Base-by-base conservation (phyloP, 2,329 filamentous ascomycete genomes). In the Pseudogymnoascus sp. region DNA sequence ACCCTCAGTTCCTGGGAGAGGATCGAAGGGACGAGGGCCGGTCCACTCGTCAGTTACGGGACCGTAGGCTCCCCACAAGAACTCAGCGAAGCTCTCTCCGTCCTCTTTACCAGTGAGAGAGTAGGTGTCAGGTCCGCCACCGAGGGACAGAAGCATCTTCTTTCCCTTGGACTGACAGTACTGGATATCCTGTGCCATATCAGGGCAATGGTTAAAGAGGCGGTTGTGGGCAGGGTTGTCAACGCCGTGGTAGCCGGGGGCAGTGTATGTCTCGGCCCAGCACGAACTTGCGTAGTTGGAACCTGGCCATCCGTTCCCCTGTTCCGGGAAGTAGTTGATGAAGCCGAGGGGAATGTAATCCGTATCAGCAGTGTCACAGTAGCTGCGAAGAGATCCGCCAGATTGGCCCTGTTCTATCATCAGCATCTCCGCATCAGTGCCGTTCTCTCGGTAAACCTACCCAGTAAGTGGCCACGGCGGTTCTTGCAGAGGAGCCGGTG, bases 321-420 rank as follows among this genome's bases (percentile, higher is more conserved):
- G 74, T 4, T 72, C 70, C 10, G 77, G 76, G 66, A 79, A 79
- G 4, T 75, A 67, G 61, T 76, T 68, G 19, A 79, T 74, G 65
- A 79, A 79, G 2, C 74, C 77, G 4, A 79, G 70, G 12, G 78
- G 71, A 64, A 80, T 78, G 12, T 79, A 72, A 62, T 79, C 78
- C 59, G 79, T 73, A 24, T 68, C 70, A 1, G 75, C 66, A 50
- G 76, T 71, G 28, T 76, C 70, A 66, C 77, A 79, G 65, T 76
- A 78, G 3, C 70, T 67, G n/a, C 68, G 66, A 24, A 79, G 70
- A n/a, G 68, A 66, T 16, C 69, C 62, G 66, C 79, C 76, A 61
- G 73, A 70, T 2, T 73, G 68, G 61, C 77, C 78, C 72, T 77
- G 73, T 33, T 78, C 77, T 77, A 60, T 37, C 8, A 14, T 64